phyloP scores from a whole-genome alignment of 2,329 filamentous ascomycete species.

The Ambrosiella xylebori region DNA sequence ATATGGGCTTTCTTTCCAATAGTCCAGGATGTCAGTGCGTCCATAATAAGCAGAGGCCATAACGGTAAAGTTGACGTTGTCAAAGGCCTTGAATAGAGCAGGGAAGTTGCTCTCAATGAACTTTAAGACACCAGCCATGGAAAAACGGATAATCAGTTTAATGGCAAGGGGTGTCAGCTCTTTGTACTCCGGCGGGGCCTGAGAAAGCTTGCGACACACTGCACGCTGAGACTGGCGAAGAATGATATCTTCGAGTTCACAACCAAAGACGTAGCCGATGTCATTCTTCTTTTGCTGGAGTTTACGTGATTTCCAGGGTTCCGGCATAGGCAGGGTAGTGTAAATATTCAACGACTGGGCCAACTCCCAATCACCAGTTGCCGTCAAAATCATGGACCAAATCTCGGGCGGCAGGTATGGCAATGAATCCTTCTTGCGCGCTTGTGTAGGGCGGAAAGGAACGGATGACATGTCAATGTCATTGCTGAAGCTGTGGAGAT shows the following conservation, averaged over 20 bases:
- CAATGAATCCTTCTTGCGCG: conserved; percentile 20
- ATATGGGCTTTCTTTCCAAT: conserved; percentile 72
- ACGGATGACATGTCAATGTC: conserved; percentile 37
- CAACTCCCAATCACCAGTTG: conserved; percentile 78
- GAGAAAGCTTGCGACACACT: conserved; percentile 56
- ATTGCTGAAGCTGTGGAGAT: conserved; percentile 55
- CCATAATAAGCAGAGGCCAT: conserved; percentile 80
- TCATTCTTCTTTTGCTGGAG: background rate
- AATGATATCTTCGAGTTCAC: conserved; percentile 71
- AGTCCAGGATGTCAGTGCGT: conserved; percentile 68
- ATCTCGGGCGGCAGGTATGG: conserved; percentile 59
- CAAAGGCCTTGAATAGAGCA: conserved; percentile 68
- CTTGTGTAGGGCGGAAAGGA: conserved; percentile 22
- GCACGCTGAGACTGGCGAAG: conserved; percentile 53
- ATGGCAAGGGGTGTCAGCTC: conserved; percentile 66
- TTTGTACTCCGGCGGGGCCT: conserved; percentile 50
- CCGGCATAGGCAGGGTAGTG: conserved; percentile 55
- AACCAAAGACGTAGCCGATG: conserved; percentile 24
- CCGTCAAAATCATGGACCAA: conserved; percentile 76
- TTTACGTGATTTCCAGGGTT: conserved; percentile 43
- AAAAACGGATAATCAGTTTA: conserved; percentile 83
- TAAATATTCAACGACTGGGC: conserved; percentile 67
- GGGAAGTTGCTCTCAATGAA: conserved; percentile 45
- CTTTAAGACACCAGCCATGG: conserved; percentile 58
- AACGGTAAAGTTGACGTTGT: conserved; percentile 68